Evolutionary conservation across 2,329 filamentous ascomycete genomes (phyloP).

Genomic region (Sporothrix brunneoviolacea): DNA sequence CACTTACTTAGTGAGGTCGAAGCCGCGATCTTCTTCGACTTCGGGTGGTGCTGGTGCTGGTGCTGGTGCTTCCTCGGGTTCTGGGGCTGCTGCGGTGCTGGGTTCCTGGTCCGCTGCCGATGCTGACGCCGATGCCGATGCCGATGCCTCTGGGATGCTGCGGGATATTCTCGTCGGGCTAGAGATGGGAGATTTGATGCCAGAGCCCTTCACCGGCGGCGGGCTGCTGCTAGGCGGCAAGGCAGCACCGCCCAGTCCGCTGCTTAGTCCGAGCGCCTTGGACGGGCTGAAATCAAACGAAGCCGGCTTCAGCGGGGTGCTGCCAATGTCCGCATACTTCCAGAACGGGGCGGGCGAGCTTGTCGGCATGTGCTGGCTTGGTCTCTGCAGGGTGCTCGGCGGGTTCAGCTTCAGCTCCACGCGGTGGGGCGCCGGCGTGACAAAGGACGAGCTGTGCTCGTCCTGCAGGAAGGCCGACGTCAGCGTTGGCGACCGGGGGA

Average conservation of each 20-base stretch:
- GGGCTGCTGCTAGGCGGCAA: conserved; percentile 54
- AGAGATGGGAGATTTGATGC: conserved; percentile 42
- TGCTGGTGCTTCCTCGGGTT: background rate
- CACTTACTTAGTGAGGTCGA: conserved; percentile 55
- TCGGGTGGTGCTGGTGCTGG: conserved; percentile 18
- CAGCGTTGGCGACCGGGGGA: conserved; percentile 53
- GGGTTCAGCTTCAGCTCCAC: conserved; percentile 70
- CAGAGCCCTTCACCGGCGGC: conserved; percentile 32
- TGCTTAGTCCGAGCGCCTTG: conserved; percentile 29
- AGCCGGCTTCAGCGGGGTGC: conserved; percentile 56
- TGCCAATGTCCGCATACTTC: conserved; percentile 74
- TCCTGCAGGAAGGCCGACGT: conserved; percentile 58
- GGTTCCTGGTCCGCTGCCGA: background rate
- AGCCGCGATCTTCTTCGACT: conserved; percentile 46
- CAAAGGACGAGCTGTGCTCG: conserved; percentile 54
- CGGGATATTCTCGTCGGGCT: conserved; percentile 36
- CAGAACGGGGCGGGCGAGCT: conserved; percentile 82
- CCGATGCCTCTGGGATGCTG: background rate
- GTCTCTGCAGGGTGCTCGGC: conserved; percentile 72
- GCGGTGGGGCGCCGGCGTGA: conserved; percentile 66
- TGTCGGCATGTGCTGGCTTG: conserved; percentile 79
- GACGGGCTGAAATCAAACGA: conserved; percentile 54
- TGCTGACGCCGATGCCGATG: background rate
- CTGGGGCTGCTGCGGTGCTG: conserved; percentile 5
- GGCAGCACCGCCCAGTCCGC: conserved; percentile 23